phyloP scores from a whole-genome alignment of 208 protist genomes.

The Lotmaria passim region DNA sequence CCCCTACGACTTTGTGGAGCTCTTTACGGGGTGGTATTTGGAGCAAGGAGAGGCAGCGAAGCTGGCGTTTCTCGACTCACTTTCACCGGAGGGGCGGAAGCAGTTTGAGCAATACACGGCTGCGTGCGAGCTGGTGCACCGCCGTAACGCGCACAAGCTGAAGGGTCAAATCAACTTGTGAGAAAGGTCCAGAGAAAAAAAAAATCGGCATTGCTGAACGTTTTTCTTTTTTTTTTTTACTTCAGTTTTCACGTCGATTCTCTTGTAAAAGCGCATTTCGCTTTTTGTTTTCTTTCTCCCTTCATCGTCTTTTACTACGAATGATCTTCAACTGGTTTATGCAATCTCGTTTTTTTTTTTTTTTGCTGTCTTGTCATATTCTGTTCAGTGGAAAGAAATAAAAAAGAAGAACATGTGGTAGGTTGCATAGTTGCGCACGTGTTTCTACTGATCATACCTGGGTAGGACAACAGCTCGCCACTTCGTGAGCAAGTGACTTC shows the following conservation, averaged over 20 bases:
- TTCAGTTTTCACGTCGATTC: constrained; percentile 3
- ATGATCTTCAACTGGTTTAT: neutral
- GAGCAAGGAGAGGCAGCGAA: constrained; percentile 57
- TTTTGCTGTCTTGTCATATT: too few relatives aligned
- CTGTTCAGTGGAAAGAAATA: too few relatives aligned
- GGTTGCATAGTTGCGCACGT: too few relatives aligned
- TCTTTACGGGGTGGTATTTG: constrained; percentile 92
- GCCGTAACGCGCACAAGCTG: constrained; percentile 92
- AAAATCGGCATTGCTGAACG: neutral
- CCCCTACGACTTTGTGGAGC: constrained; percentile 96
- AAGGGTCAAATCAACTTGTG: constrained; percentile 74
- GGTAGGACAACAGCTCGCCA: too few relatives aligned
- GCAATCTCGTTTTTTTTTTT: neutral
- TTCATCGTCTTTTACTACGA: neutral
- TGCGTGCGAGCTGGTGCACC: constrained; percentile 85
- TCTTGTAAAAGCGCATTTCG: too few relatives aligned
- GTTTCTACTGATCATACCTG: too few relatives aligned
- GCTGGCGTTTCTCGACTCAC: constrained; percentile 44
- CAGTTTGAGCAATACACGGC: constrained; percentile 81
- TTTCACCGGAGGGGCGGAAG: constrained; percentile 53
- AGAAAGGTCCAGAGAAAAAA: neutral
- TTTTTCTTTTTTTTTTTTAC: constrained; percentile 15
- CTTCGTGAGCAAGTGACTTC: too few relatives aligned
- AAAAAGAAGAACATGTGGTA: too few relatives aligned
- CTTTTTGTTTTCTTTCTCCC: too few relatives aligned